Base-by-base conservation (phyloP, 2,329 filamentous ascomycete genomes). In the Aspergillus japonicus region DNA sequence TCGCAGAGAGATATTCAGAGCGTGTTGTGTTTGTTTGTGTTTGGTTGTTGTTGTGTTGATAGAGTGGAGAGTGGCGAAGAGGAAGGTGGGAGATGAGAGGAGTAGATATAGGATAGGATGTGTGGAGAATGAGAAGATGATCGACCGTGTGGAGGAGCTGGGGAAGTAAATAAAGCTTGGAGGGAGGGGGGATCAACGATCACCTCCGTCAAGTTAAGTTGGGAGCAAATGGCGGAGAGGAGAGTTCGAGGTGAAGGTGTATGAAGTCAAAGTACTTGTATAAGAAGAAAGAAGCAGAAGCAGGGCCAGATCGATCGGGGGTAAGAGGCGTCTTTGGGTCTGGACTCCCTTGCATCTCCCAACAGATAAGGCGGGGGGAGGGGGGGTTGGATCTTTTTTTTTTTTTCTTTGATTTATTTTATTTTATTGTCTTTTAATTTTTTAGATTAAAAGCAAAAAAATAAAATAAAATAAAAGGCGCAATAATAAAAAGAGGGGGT, bases 321-420 rank as follows among this genome's bases (percentile, higher is more conserved):
- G 56, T 35, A 47, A 60, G 39, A 44, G 33, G 33, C 33, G 33
- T 16, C 14, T 35, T 35, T 35, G 47, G 26, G 64, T 61, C 64
- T 66, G 63, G 66, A 68, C 66, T 68, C 65, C 66, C 66, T 68
- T 68, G 66, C 66, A 66, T 64, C 35, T 63, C 60, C 66, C 64
- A 68, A 64, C 62, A 61, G 66, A 66, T 68, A 65, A 67, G 66
- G 66, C 64, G 63, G 64, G 64, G 62, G 11, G 49, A 23, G 49
- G 49, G 16, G 61, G 59, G 62, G 61, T 50, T 57, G 59, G 59
- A 33, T 58, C 55, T 52, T 56, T 59, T 50, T 54, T 39, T 50
- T 35, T 56, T 57, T 44, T 55, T 52, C 54, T 54, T 48, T 60
- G 58, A 56, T 52, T 56, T 50, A 54, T 47, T 52, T 58, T 23